Base-by-base conservation (phyloP, 257 asterid species). In the Echium plantagineum region DNA sequence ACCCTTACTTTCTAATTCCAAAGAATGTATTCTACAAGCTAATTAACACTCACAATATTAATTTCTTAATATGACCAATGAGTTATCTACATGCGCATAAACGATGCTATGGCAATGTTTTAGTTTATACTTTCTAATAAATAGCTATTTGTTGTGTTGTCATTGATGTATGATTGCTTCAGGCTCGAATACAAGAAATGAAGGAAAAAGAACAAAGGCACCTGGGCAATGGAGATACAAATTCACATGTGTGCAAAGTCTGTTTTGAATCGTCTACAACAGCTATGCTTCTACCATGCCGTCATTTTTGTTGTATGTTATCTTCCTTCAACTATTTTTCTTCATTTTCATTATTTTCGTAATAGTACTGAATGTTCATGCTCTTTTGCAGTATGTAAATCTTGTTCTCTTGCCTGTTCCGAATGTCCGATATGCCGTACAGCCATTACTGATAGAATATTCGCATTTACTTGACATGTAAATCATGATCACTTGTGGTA, bases 111-210 rank as follows among this genome's bases (percentile, higher is more conserved):
- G 32, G 5, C 32, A 28, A 28, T 28, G 32, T 28, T 28, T 55
- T 15, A 5, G 15, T 30, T 10, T 9, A 0, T 21, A 0, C 32
- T 55, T 24, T 55, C 32, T 55, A 8, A 55, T 52, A 52, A 20
- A n/a, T 52, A 52, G 56, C 56, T 52, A n/a, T 52, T 52, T 52
- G 9, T 52, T 52, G 10, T 55, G 0, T 9, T 24, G 22, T 12
- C 15, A 24, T 56, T 17, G 8, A 21, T 16, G 15, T 8, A 20
- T 35, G 1, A 35, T 13, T 42, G 42, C 55, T 63, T 32, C 80
- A 88, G 96, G 98, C 94, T 66, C 77, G 94, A 63, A 88, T 86
- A 90, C 96, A 84, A 69, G 98, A 91, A 82, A 91, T 91, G 87
- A 91, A 84, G 73, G 94, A 79, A 74, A 88, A 88, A 76, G 95